Base-by-base conservation (phyloP, 257 asterid species). In the Fraxinus quadrangulata region DNA sequence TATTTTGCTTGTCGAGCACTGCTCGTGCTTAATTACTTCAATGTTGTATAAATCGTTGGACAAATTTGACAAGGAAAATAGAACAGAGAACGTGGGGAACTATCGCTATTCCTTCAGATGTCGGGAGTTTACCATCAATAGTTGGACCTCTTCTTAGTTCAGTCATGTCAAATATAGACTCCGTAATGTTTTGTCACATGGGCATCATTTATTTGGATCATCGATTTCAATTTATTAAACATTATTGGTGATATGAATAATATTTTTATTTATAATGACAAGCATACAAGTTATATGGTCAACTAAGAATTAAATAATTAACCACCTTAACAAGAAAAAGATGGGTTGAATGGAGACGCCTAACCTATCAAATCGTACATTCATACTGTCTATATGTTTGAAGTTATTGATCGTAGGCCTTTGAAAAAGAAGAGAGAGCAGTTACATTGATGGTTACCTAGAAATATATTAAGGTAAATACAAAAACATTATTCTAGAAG, bases 281-380 rank as follows among this genome's bases (percentile, higher is more conserved):
- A 56, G 26, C 11, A 0, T 30, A 23, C 3, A 63, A 17, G 33
- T 67, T 10, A 40, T 40, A 26, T 31, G 75, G 79, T 51, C 71
- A 77, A 81, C 17, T 24, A 59, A 66, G 56, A 59, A 59, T 2
- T 34, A 71, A 51, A 71, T 51, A 34, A 66, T 9, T 73, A 4
- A 21, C 51, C 19, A 12, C 21, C 42, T 78, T 30, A 34, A 63
- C 14, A 49, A 72, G 51, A 42, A 74, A 6, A 63, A 63, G 67
- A 61, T 61, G 67, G 71, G 70, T 1, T 24, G 67, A 51, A 72
- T 54, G 67, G 21, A 36, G 49, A 73, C 45, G 51, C 59, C 59
- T 68, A 71, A 73, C 71, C 69, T 7, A 70, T 78, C 78, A 59
- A 70, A n/a, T n/a, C n/a, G n/a, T n/a, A n/a, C n/a, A n/a, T n/a